Evolutionary conservation across 2,329 filamentous ascomycete genomes (phyloP), one percentile per base, ranked within the genome.

Genomic region (Ophiostoma piceae): DNA sequence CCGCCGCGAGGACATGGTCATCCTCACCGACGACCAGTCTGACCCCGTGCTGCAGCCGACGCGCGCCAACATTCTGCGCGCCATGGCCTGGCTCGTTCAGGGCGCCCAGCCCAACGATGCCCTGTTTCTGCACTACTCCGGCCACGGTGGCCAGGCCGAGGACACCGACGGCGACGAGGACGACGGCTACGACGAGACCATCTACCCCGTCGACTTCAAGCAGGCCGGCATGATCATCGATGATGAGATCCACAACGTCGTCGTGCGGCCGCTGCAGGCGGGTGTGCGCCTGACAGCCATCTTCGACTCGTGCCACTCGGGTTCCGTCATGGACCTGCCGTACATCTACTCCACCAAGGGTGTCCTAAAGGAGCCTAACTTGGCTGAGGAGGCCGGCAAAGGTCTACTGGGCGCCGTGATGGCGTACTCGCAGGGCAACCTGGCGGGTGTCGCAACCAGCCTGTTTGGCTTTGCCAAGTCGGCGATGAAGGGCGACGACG

Each of bases 401-500:
- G 87, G 87, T 26, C 79, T 90, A 62, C 80, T 90, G 9, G 80
- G 84, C 71, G 87, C 84, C 60, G 83, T 89, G 67, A 84, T 85
- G 5, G 84, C 85, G 16, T 87, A 87, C 75, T 83, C 82, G 72
- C 80, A 82, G 72, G 93, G 94, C 75, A 93, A 98, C 78, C 84
- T 97, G 73, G 87, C 89, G 72, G 88, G 92, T 74, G 93, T 97
- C 80, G 88, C 92, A 70, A 92, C 85, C 72, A 91, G 90, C 69
- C 87, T 95, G 37, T 86, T 94, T 77, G 88, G 89, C 65, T 88
- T 98, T 76, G 71, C 71, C 19, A 62, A 64, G 16, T 68, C 69
- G 39, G 71, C 71, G 22, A 88, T 96, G 82, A 97, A 96, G 83
- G 94, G 94, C 74, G 85, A 95, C 71, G 89, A 92, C n/a, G 89